phyloP scores from a whole-genome alignment of 2,329 filamentous ascomycete species.

The Tolypocladium ovalisporum region DNA sequence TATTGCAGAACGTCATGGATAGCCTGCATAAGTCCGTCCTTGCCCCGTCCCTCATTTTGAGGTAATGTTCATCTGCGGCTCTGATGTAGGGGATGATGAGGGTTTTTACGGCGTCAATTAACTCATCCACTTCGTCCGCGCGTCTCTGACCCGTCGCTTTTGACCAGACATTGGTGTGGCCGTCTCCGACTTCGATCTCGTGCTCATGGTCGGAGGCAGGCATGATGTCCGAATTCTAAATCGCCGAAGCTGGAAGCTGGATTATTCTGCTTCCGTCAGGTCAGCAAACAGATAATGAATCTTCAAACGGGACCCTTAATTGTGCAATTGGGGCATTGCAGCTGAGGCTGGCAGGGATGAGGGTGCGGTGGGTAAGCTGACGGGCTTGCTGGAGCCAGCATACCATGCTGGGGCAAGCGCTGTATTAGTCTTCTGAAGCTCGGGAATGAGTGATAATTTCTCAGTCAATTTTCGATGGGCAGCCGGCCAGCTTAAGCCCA shows the following conservation, averaged over 20 bases:
- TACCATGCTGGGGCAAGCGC: neutral
- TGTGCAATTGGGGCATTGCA: neutral
- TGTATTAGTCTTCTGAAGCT: neutral
- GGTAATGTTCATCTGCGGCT: slow-evolving; percentile 23
- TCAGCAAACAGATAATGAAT: neutral
- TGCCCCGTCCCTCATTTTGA: slow-evolving; percentile 47
- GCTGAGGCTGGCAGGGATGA: neutral
- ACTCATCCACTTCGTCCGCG: slow-evolving; percentile 1
- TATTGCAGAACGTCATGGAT: slow-evolving; percentile 65
- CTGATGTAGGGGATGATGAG: slow-evolving; percentile 1
- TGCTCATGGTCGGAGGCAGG: neutral
- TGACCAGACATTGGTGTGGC: neutral
- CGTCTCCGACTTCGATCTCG: neutral
- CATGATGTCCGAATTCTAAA: neutral
- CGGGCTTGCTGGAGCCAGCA: neutral
- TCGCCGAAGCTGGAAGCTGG: neutral
- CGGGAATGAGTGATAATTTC: neutral
- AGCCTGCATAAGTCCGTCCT: slow-evolving; percentile 61
- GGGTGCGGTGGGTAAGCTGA: neutral
- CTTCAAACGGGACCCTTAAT: neutral
- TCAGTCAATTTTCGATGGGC: neutral
- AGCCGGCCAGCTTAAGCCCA: neutral
- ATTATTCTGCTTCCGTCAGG: no score
- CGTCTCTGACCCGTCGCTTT: neutral
- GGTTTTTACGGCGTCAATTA: slow-evolving; percentile 1